These are phyloP conservation scores for Penicillium hesseltinei DNA, from an alignment of 2,329 filamentous ascomycete species.

Conservation along the genomic window DNA sequence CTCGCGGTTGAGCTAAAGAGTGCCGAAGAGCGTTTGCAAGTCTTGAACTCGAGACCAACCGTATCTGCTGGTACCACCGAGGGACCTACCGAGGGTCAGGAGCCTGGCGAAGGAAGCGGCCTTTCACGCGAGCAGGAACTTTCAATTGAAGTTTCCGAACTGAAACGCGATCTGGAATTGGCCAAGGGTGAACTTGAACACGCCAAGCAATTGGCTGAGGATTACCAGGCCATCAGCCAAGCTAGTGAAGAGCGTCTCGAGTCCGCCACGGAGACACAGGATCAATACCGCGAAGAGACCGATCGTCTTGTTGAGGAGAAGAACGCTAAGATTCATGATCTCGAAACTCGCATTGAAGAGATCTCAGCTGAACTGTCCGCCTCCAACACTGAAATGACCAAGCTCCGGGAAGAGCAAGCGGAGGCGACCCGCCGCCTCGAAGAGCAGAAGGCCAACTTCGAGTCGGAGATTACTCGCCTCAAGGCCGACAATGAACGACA, in stretches of 20 bases:
- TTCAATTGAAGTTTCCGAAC: slow-evolving; percentile 75
- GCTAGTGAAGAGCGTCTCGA: slow-evolving; percentile 82
- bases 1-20: slow-evolving; percentile 82
- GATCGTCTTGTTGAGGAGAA: slow-evolving; percentile 73
- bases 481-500: slow-evolving; percentile 82
- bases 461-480: slow-evolving; percentile 74
- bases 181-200: slow-evolving; percentile 76
- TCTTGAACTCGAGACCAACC: slow-evolving; percentile 76
- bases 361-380: slow-evolving; percentile 76
- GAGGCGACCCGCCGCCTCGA: slow-evolving; percentile 69
- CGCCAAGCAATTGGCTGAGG: slow-evolving; percentile 75
- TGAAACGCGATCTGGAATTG: slow-evolving; percentile 83
- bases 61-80: slow-evolving; percentile 53
- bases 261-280: slow-evolving; percentile 73
- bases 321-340: slow-evolving; percentile 73
- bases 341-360: slow-evolving; percentile 80
- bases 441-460: slow-evolving; percentile 76
- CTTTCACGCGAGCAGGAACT: slow-evolving; percentile 74
- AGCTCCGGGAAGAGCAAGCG: slow-evolving; percentile 74
- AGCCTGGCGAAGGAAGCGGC: slow-evolving; percentile 54
- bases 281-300: slow-evolving; percentile 84
- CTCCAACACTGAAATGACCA: slow-evolving; percentile 78
- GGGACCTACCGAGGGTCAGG: slow-evolving; percentile 44
- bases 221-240: slow-evolving; percentile 86
- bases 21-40: slow-evolving; percentile 80